These are phyloP conservation scores for Fusarium burgessii DNA, from an alignment of 2,329 filamentous ascomycete genomes.

Conservation along the genomic window DNA sequence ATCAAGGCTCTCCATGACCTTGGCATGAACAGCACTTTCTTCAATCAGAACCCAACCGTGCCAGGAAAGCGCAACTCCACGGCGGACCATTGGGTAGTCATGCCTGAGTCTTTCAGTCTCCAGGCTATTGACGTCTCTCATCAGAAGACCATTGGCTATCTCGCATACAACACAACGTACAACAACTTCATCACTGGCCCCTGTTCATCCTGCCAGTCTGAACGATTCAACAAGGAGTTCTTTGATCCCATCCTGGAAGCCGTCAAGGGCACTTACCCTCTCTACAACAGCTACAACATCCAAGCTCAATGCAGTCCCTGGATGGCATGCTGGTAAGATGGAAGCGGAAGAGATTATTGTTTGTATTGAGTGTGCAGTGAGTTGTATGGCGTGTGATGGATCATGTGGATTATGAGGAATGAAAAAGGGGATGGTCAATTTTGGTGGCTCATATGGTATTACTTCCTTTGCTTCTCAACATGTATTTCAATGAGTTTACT, in stretches of 20 bases:
- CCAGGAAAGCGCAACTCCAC: conserved; percentile 49
- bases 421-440: conserved; percentile 23
- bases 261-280: conserved; percentile 54
- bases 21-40: conserved; percentile 55
- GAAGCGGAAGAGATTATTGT: neutral
- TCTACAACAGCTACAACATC: conserved; percentile 54
- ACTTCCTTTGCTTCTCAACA: conserved; percentile 35
- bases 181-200: conserved; percentile 53
- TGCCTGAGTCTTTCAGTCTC: conserved; percentile 54
- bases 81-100: conserved; percentile 53
- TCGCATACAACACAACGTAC: conserved; percentile 55
- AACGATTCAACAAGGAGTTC: conserved; percentile 52
- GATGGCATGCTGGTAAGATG: conserved; percentile 49
- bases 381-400: conserved; percentile 15
- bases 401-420: neutral
- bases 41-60: conserved; percentile 55
- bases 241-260: conserved; percentile 55
- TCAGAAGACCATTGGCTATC: conserved; percentile 50
- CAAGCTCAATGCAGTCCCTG: conserved; percentile 55
- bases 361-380: conserved; percentile 20
- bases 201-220: conserved; percentile 53
- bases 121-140: conserved; percentile 51
- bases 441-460: conserved; percentile 37
- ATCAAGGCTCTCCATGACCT: conserved; percentile 55
- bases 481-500: conserved; percentile 35